Evolutionary conservation across 2,329 filamentous ascomycete species (phyloP).

Genomic region (Knoxdaviesia capensis): DNA sequence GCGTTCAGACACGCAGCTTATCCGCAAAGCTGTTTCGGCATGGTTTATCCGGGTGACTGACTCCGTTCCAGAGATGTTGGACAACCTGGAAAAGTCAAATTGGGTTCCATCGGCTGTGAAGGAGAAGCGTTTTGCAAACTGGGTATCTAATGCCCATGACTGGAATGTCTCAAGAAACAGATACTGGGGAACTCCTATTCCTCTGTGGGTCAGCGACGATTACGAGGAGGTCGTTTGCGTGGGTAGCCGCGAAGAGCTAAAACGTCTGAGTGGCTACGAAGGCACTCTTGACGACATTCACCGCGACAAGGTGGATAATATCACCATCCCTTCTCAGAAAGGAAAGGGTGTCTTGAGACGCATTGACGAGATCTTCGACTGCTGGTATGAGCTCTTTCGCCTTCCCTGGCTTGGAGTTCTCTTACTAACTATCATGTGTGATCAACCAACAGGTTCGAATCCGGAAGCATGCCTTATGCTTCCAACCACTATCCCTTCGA

Average conservation of each 20-base stretch:
- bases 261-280: constrained; percentile 8
- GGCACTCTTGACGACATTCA: constrained; percentile 8
- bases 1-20: constrained; percentile 11
- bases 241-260: constrained; percentile 9
- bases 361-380: constrained; percentile 11
- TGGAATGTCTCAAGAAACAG: constrained; percentile 9
- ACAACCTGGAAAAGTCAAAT: constrained; percentile 8
- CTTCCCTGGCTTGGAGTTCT: background rate
- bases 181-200: constrained; percentile 10
- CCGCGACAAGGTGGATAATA: constrained; percentile 9
- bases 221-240: constrained; percentile 9
- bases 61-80: constrained; percentile 8
- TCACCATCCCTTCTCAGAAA: constrained; percentile 9
- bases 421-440: background rate
- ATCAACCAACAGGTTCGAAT: constrained; percentile 7
- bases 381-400: constrained; percentile 7
- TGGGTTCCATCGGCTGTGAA: constrained; percentile 10
- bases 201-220: constrained; percentile 10
- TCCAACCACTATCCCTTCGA: constrained; percentile 10
- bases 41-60: constrained; percentile 11
- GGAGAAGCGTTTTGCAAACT: constrained; percentile 10
- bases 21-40: constrained; percentile 10
- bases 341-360: constrained; percentile 9
- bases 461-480: constrained; percentile 10
- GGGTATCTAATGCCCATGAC: constrained; percentile 9